Conservation (phyloP, 345 rosid species). For the Gossypium herbaceum region DNA sequence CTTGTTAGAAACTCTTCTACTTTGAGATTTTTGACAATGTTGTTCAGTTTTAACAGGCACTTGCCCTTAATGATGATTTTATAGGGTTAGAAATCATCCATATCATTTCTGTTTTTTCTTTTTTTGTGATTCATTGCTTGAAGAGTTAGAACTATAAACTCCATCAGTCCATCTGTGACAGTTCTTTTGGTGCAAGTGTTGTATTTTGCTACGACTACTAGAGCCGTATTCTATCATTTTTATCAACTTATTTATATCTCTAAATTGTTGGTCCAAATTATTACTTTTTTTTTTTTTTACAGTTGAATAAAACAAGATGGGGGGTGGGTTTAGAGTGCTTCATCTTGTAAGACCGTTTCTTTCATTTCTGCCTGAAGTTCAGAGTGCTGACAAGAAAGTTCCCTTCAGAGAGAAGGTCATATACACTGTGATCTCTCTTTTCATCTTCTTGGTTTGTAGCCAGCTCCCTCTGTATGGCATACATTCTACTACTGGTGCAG, state of each 20-base stretch:
- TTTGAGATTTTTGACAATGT: not conserved
- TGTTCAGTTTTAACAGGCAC: not conserved
- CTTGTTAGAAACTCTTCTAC: not conserved
- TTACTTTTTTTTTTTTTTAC: not conserved
- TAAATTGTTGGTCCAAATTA: not conserved
- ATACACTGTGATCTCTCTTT: slow-evolving; percentile 54
- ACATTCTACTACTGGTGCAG: slow-evolving; percentile 66
- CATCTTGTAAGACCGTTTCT: slow-evolving; percentile 36
- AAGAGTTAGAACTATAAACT: not conserved
- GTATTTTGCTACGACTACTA: not conserved
- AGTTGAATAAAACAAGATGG: slow-evolving; percentile 33
- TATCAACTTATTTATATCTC: not conserved
- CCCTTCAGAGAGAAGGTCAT: slow-evolving; percentile 48
- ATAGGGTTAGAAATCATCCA: not conserved
- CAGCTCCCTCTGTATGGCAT: slow-evolving; percentile 76
- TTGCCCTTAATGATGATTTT: not conserved
- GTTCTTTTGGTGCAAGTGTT: not conserved
- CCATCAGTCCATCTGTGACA: not conserved
- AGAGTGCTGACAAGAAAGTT: slow-evolving; percentile 36
- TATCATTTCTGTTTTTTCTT: not conserved
- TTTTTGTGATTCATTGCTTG: not conserved
- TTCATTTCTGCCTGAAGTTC: slow-evolving; percentile 36
- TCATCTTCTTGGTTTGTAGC: slow-evolving; percentile 65
- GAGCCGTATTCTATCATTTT: not conserved
- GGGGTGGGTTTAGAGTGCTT: slow-evolving; percentile 57